Evolutionary conservation across 2,329 filamentous ascomycete genomes (phyloP).

Genomic region (Pleoardoris graminearum): DNA sequence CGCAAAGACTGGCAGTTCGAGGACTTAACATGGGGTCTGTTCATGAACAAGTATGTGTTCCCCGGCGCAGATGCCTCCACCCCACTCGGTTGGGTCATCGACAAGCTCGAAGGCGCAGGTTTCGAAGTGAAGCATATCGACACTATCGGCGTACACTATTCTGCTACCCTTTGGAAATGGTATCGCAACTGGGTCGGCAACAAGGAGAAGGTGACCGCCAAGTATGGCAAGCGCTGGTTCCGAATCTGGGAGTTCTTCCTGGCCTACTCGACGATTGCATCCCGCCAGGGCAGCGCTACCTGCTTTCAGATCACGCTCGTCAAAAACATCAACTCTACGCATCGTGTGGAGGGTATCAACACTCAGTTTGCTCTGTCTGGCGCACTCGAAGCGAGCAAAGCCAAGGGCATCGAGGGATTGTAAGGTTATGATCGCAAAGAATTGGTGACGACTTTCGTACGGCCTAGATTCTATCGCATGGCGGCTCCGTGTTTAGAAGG

Average conservation of each 20-base stretch:
- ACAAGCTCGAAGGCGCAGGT: conserved; percentile 81
- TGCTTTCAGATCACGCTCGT: conserved; percentile 86
- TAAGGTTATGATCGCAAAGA: conserved; percentile 3
- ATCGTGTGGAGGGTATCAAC: conserved; percentile 74
- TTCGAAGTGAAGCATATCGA: conserved; percentile 92
- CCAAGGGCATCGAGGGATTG: conserved; percentile 28
- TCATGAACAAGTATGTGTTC: conserved; percentile 99
- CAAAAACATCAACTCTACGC: conserved; percentile 88
- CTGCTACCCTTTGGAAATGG: conserved; percentile 95
- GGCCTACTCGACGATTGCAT: conserved; percentile 80
- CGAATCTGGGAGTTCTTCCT: conserved; percentile 94
- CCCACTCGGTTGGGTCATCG: conserved; percentile 84
- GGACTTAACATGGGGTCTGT: conserved; percentile 95
- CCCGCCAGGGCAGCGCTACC: conserved; percentile 79
- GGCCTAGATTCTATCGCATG: not conserved
- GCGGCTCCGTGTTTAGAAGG: not conserved
- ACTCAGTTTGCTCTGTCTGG: conserved; percentile 71
- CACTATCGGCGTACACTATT: conserved; percentile 96
- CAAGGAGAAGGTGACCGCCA: conserved; percentile 86
- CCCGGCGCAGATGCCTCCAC: conserved; percentile 95
- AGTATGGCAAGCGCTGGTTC: conserved; percentile 96
- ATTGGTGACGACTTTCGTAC: not conserved
- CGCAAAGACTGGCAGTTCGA: conserved; percentile 97
- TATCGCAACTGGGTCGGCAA: conserved; percentile 98
- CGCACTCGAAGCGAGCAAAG: conserved; percentile 60